These are phyloP conservation scores for Rhamnella rubrinervis DNA, from an alignment of 331 rosid species.

Conservation along the genomic window DNA sequence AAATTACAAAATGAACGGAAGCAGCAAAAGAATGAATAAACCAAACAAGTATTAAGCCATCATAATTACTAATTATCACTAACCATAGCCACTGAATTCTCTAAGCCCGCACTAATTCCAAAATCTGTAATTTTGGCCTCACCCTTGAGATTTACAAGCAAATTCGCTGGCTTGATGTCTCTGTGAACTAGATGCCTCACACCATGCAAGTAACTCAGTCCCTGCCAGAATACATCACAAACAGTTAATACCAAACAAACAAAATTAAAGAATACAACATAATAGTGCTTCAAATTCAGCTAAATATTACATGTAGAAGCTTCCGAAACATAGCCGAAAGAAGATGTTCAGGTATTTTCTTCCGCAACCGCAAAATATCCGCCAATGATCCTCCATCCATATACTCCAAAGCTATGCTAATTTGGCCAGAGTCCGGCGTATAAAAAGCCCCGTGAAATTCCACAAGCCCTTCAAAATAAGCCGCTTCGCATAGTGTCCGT, in stretches of 20 bases:
- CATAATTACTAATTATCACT: slow-evolving; percentile 24
- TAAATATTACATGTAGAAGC: slow-evolving; percentile 63
- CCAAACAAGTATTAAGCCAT: not conserved
- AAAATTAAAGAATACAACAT: not conserved
- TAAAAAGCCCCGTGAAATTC: slow-evolving; percentile 98
- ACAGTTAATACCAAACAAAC: not conserved
- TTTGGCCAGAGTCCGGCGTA: slow-evolving; percentile 97
- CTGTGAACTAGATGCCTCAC: slow-evolving; percentile 89
- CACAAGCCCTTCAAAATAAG: slow-evolving; percentile 87
- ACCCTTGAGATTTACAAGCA: slow-evolving; percentile 90
- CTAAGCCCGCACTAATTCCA: slow-evolving; percentile 96
- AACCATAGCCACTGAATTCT: slow-evolving; percentile 97
- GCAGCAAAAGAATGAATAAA: not conserved
- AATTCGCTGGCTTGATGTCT: slow-evolving; percentile 96
- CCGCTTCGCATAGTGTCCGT: slow-evolving; percentile 89
- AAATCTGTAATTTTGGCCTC: slow-evolving; percentile 96
- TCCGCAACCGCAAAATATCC: slow-evolving; percentile 63
- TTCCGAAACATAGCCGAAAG: slow-evolving; percentile 88
- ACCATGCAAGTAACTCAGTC: slow-evolving; percentile 88
- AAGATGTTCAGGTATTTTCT: slow-evolving; percentile 73
- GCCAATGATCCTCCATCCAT: slow-evolving; percentile 98
- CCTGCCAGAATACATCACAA: slow-evolving; percentile 45
- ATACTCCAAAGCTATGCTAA: slow-evolving; percentile 95
- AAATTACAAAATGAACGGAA: not conserved
- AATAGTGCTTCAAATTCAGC: not conserved